A percentile compares a stretch with the other conserved stretches of the same genome.
phyloP scores from a whole-genome alignment of 2,329 filamentous ascomycete species.

The Colletotrichum echinochloae region DNA sequence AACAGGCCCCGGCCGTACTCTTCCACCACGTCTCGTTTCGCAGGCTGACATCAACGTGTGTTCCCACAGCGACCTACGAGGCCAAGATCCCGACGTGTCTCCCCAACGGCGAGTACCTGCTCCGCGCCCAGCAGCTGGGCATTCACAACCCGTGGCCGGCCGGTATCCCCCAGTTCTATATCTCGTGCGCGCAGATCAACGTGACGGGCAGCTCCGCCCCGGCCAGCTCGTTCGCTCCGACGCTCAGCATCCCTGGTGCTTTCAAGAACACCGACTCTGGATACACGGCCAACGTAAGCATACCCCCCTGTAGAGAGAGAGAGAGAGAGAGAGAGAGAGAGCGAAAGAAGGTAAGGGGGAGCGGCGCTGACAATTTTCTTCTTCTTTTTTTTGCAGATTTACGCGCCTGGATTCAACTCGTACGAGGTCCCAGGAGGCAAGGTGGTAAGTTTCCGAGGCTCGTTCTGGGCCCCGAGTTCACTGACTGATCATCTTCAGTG shows the following conservation, averaged over 20 bases:
- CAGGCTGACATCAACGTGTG: not conserved
- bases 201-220: conserved; percentile 54
- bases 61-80: conserved; percentile 48
- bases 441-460: conserved; percentile 8
- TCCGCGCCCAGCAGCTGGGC: conserved; percentile 69
- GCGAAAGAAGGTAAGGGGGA: too few relatives aligned
- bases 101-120: conserved; percentile 67
- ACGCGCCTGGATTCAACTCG: conserved; percentile 28
- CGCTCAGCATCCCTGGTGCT: conserved; percentile 55
- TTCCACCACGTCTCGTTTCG: not conserved
- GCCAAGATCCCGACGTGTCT: conserved; percentile 63
- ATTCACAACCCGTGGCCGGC: conserved; percentile 67
- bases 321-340: too few relatives aligned
- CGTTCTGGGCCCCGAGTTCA: too few relatives aligned
- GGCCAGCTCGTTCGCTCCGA: conserved; percentile 48
- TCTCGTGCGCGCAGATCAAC: conserved; percentile 60
- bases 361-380: not conserved
- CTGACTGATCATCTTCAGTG: conserved; percentile 17
- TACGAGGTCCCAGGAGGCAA: conserved; percentile 32
- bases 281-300: conserved; percentile 58
- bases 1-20: not conserved
- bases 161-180: conserved; percentile 60
- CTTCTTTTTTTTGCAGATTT: conserved; percentile 13
- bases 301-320: too few relatives aligned
- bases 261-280: conserved; percentile 58